Base-by-base conservation (phyloP, 345 rosid species). In the Populus ilicifolia region DNA sequence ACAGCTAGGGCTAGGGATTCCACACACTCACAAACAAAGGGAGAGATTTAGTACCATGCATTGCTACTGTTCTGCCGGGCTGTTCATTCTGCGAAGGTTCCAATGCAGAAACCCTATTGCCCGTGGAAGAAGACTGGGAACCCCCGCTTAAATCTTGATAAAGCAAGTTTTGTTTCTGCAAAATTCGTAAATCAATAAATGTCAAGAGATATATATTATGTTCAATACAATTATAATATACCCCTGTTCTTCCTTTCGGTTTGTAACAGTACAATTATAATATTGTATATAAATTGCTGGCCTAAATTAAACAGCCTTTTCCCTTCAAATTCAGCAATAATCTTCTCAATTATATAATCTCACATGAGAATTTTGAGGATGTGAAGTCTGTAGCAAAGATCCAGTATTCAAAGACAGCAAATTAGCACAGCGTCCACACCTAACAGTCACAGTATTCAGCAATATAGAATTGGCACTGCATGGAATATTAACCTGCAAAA, bases 341-440 rank as follows among this genome's bases (percentile, higher is more conserved):
- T 50, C 56, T 50, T 18, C 56, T 18, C 21, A 50, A 50, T 17
- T 50, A 43, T 43, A 43, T 43, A 12, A 2, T 2, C 76, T 38
- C 30, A 73, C 76, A 61, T 73, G 76, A 56, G 39, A 21, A 73
- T 67, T 38, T 67, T 67, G 70, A n/a, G 20, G 70, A 39, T 61
- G 76, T 27, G 68, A 0, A 63, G 39, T 43, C 17, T 64, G 70
- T 5, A 27, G 41, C 25, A 41, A 18, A 64, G 69, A 5, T 21
- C 20, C 48, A 52, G 48, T 72, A 64, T 35, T 36, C 48, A 74
- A 30, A 41, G 61, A 74, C 61, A 74, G 13, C 12, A 74, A 64
- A 74, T 74, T 74, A 43, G 61, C n/a, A 74, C 77, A 74, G 18
- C 20, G 69, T 6, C 77, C 77, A 74, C 77, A 74, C 23, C 65